A percentile compares a stretch with the other conserved stretches of the same genome.
Conservation (phyloP, 352 stramenopile genomes). For the Achlya hypogyna region DNA sequence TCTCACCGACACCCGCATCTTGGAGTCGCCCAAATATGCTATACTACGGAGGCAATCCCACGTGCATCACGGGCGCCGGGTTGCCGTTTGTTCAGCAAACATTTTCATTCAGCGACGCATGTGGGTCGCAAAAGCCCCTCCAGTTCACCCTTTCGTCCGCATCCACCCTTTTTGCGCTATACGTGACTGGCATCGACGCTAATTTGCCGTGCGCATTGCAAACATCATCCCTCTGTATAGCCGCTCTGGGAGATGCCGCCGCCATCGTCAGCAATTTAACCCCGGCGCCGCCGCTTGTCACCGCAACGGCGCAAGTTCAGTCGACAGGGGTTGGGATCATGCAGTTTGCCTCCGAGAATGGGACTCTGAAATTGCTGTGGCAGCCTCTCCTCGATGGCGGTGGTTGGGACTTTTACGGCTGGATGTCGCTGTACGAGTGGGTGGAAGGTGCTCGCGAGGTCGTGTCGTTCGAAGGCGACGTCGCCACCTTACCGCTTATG, state of each 20-base stretch:
- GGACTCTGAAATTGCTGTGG: neutral
- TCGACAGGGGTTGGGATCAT: neutral
- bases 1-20: neutral
- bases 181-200: too few species aligned
- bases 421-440: neutral
- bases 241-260: too few species aligned
- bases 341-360: neutral
- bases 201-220: too few species aligned
- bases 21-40: neutral
- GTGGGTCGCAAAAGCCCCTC: too few species aligned
- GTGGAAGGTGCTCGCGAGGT: neutral
- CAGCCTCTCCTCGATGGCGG: neutral
- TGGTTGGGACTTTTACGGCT: neutral
- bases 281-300: too few species aligned
- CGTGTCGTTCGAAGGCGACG: neutral
- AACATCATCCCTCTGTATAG: too few species aligned
- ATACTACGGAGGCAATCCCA: conserved; percentile 1
- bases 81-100: neutral
- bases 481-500: neutral
- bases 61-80: neutral
- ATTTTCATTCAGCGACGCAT: neutral
- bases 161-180: too few species aligned
- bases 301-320: too few species aligned
- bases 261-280: too few species aligned
- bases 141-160: too few species aligned